Evolutionary conservation across 257 asterid species (phyloP), one percentile per base, ranked within the genome.

Genomic region (Solanum verrucosum): DNA sequence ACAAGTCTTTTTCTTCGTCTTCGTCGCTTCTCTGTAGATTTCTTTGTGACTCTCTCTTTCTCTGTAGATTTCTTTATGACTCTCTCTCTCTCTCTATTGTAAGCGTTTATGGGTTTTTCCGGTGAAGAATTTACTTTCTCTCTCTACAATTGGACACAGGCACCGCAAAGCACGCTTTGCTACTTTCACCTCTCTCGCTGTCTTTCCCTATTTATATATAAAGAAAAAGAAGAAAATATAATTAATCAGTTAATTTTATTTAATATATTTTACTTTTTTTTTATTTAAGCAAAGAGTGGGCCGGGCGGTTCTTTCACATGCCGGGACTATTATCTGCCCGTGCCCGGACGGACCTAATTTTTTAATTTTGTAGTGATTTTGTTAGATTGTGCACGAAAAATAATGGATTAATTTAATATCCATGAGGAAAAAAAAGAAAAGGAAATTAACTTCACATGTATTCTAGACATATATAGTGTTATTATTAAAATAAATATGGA

Each of bases 171-270:
- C 89, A 65, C 91, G 88, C 87, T 74, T 67, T 72, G 82, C 63
- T 81, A 85, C 87, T 42, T 59, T 59, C 78, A 33, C 79, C 82
- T 59, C 72, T 78, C 85, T 73, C 68, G 37, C 73, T 60, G 13
- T 11, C 71, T 82, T 70, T 86, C 40, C 44, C 63, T 89, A 89
- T 91, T 89, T 91, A 91, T 91, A 89, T 83, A 25, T 27, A 20
- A 6, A 42, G 31, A 27, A 31, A 70, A 65, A 8, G 68, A 59
- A 10, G n/a, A 33, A 21, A 35, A 20, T 52, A 16, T 59, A 81
- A 35, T 84, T 29, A 37, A 77, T 38, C 34, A 16, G 21, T 35
- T 27, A 23, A 31, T 21, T 52, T 60, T 15, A 15, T 77, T 63
- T 46, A 34, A 31, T 18, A n/a, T 38, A 63, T 71, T 88, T 34